Percentiles rank a stretch among this genome's conserved stretches.
phyloP scores from a whole-genome alignment of 371 early-diverging fungal genomes.

The Saksenaea vasiformis region DNA sequence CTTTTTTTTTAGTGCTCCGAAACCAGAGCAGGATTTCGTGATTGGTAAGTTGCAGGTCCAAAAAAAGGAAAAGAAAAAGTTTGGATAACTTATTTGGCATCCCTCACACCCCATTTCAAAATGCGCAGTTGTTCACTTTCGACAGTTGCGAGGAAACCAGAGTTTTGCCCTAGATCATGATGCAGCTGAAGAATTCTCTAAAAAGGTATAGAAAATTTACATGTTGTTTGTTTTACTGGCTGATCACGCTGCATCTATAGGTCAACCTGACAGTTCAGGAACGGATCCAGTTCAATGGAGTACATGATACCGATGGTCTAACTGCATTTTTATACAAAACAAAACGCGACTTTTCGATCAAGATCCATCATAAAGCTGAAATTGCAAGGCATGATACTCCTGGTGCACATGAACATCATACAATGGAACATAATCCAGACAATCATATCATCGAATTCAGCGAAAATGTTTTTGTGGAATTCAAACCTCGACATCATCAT shows the following conservation, averaged over 20 bases:
- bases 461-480: conserved; percentile 46
- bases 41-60: neutral
- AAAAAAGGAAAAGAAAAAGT: neutral
- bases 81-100: neutral
- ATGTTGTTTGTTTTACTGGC: neutral
- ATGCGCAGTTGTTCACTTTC: conserved; percentile 45
- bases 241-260: conserved; percentile 22
- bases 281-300: conserved; percentile 48
- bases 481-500: conserved; percentile 35
- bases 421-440: conserved; percentile 26
- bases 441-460: conserved; percentile 44
- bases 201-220: conserved; percentile 20
- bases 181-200: conserved; percentile 31
- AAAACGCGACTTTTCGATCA: conserved; percentile 57
- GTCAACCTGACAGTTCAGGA: conserved; percentile 48
- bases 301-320: conserved; percentile 57
- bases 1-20: conserved; percentile 6
- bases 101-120: neutral
- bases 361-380: conserved; percentile 47
- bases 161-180: conserved; percentile 42
- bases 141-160: conserved; percentile 48
- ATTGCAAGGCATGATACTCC: conserved; percentile 17
- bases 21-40: neutral
- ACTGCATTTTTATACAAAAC: conserved; percentile 55
- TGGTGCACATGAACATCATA: conserved; percentile 2